A percentile compares a stretch with the other conserved stretches of the same genome.
Evolutionary conservation across 2,329 filamentous ascomycete genomes (phyloP).

Genomic region (Mollisiaceae sp.): DNA sequence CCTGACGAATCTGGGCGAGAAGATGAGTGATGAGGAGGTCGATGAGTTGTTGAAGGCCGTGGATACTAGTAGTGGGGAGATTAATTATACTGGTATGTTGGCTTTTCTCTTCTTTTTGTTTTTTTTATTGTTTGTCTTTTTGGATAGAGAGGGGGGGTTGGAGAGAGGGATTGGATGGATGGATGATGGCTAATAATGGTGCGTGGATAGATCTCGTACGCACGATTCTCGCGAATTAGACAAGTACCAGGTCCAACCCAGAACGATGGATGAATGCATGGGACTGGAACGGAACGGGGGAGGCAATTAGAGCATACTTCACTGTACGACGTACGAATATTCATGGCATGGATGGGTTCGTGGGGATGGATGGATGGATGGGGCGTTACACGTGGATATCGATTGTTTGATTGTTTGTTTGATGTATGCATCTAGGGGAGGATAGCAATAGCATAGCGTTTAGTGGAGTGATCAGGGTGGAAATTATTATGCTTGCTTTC

Average conservation of each 20-base stretch:
- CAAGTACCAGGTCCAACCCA: constrained; percentile 3
- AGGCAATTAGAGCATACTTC: constrained; percentile 28
- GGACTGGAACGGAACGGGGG: no score
- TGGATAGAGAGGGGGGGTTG: neutral
- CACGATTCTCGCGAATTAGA: constrained; percentile 83
- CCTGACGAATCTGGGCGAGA: constrained; percentile 96
- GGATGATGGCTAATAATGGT: constrained; percentile 22
- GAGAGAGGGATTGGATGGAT: constrained; percentile 7
- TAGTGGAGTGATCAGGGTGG: neutral
- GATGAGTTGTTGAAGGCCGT: constrained; percentile 98
- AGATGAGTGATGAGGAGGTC: constrained; percentile 99
- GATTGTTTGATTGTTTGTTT: constrained; percentile 8
- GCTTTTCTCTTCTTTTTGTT: no score
- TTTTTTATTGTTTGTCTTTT: no score
- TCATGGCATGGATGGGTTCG: constrained; percentile 28
- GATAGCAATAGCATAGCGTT: neutral
- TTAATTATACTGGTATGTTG: constrained; percentile 89
- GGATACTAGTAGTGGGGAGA: constrained; percentile 92
- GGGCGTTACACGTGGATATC: constrained; percentile 11
- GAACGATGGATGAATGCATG: constrained; percentile 10
- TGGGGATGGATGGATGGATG: neutral
- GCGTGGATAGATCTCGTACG: constrained; percentile 80
- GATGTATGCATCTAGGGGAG: constrained; percentile 10
- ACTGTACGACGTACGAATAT: constrained; percentile 30
- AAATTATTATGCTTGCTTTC: constrained; percentile 1